phyloP scores from a whole-genome alignment of 768 basidiomycete genomes.

The Phanerochaete sordida region DNA sequence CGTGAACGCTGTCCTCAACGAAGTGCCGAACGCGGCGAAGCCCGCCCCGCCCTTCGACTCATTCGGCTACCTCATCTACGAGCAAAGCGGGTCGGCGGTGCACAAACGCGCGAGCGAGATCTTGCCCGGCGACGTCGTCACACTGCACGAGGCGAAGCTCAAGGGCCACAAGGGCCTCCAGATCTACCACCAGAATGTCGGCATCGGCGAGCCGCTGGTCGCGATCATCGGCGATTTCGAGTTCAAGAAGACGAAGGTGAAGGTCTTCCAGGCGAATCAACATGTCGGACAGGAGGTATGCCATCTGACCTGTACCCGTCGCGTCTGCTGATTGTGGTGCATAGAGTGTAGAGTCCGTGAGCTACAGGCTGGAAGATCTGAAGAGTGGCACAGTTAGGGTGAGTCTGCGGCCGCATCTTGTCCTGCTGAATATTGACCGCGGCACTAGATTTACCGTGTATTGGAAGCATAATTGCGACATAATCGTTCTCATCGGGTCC shows the following conservation, averaged over 20 bases:
- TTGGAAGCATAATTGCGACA: conserved; percentile 18
- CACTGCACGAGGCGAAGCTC: conserved; percentile 70
- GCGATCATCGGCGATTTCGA: conserved; percentile 84
- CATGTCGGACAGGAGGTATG: conserved; percentile 79
- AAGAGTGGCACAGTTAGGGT: conserved; percentile 85
- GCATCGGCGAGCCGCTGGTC: conserved; percentile 54
- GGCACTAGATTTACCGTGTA: conserved; percentile 27
- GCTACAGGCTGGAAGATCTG: conserved; percentile 85
- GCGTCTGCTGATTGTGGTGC: conserved; percentile 11
- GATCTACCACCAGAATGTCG: conserved; percentile 60
- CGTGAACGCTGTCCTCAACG: conserved; percentile 58
- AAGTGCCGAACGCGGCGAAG: conserved; percentile 59
- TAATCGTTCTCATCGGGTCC: too few species aligned
- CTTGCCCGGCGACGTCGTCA: conserved; percentile 81
- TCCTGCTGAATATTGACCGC: too few species aligned
- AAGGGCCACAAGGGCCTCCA: conserved; percentile 80
- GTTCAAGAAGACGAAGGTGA: conserved; percentile 81
- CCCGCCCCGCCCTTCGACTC: conserved; percentile 32
- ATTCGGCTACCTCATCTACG: conserved; percentile 76
- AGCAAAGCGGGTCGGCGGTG: conserved; percentile 63
- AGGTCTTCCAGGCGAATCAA: conserved; percentile 83
- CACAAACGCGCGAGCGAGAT: conserved; percentile 76
- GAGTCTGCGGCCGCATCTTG: conserved; percentile 6
- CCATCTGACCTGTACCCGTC: conserved; percentile 10
- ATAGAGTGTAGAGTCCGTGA: conserved; percentile 70